phyloP scores from a whole-genome alignment of 805 yeast genomes.

The Teunomyces kruisii region DNA sequence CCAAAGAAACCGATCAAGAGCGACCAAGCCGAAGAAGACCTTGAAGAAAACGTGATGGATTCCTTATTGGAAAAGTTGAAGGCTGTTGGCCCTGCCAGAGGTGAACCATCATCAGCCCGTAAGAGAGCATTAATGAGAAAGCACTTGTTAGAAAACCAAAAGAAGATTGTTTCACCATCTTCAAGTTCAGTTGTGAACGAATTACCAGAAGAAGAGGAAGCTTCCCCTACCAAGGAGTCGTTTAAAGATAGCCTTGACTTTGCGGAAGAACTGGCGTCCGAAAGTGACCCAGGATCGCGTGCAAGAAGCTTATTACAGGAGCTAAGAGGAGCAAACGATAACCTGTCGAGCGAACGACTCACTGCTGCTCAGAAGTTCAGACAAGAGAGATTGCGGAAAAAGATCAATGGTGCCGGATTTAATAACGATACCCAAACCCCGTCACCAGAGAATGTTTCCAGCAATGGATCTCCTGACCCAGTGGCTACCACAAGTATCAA shows the following conservation, averaged over 20 bases:
- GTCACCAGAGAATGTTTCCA: conserved; percentile 2
- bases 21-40: conserved; percentile 30
- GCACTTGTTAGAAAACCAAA: conserved; percentile 38
- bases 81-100: conserved; percentile 77
- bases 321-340: conserved; percentile 41
- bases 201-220: conserved; percentile 12
- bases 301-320: conserved; percentile 66
- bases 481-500: background rate
- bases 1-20: conserved; percentile 30
- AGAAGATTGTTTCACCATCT: conserved; percentile 11
- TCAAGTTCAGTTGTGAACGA: background rate
- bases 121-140: conserved; percentile 75
- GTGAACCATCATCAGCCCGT: conserved; percentile 78
- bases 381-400: conserved; percentile 35
- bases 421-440: conserved; percentile 5
- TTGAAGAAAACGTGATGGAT: conserved; percentile 71
- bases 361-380: conserved; percentile 45
- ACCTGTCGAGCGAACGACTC: conserved; percentile 24
- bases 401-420: conserved; percentile 10
- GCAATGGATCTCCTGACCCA: background rate
- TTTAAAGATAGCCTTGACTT: background rate
- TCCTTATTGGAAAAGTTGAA: conserved; percentile 80
- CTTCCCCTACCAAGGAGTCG: conserved; percentile 12
- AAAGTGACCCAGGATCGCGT: conserved; percentile 51
- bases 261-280: conserved; percentile 3